Conservation (phyloP, 768 basidiomycete species). For the Trametes maxima region DNA sequence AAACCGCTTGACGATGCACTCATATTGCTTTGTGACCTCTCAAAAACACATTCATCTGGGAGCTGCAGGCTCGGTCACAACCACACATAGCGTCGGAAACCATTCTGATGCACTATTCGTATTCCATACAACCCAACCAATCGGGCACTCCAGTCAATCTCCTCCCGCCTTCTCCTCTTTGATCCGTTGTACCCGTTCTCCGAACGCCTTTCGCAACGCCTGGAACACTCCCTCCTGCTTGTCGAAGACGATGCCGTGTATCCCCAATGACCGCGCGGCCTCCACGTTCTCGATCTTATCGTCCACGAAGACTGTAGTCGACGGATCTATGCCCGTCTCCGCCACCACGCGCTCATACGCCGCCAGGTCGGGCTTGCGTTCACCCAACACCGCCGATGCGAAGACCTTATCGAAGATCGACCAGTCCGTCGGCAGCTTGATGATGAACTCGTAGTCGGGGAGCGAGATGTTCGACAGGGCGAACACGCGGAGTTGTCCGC, state of each 20-base stretch:
- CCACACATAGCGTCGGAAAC: no score
- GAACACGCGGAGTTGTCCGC: constrained; percentile 42
- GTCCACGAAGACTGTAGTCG: constrained; percentile 55
- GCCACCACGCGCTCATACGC: constrained; percentile 55
- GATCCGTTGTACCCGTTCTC: constrained; percentile 39
- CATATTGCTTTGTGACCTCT: no score
- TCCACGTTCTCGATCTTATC: constrained; percentile 62
- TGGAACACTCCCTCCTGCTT: constrained; percentile 43
- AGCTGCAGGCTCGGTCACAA: no score
- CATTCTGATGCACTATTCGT: no score
- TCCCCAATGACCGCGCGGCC: constrained; percentile 57
- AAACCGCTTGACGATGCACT: no score
- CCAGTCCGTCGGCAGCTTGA: constrained; percentile 48
- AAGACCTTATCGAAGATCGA: constrained; percentile 55
- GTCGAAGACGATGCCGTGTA: constrained; percentile 53
- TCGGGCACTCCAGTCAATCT: no score
- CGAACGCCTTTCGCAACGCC: constrained; percentile 48
- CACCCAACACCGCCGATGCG: constrained; percentile 51
- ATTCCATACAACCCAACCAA: no score
- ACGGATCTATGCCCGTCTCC: constrained; percentile 48
- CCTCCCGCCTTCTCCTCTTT: not conserved
- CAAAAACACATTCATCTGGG: no score
- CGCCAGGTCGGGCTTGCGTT: constrained; percentile 58
- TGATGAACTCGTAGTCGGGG: constrained; percentile 49
- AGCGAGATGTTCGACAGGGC: constrained; percentile 59